These are phyloP conservation scores for Aspergillus japonicus DNA, from an alignment of 2,329 filamentous ascomycete genomes.

Conservation along the genomic window DNA sequence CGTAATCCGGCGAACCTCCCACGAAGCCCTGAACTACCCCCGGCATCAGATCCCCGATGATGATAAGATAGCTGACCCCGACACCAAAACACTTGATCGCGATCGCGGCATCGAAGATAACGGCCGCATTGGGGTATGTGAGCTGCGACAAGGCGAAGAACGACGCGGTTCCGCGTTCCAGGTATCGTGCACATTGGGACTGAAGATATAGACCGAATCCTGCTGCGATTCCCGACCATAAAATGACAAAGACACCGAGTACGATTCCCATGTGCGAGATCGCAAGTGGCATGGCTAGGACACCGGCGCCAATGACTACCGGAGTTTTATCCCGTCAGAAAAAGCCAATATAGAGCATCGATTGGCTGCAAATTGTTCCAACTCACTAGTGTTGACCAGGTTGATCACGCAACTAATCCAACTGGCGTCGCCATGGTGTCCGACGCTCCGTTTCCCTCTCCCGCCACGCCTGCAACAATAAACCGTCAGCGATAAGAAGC, in stretches of 20 bases:
- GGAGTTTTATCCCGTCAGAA: conserved; percentile 13
- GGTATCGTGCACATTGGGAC: conserved; percentile 85
- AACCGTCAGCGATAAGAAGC: conserved; percentile 9
- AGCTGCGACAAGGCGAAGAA: conserved; percentile 98
- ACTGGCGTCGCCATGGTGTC: conserved; percentile 71
- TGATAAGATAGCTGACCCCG: conserved; percentile 95
- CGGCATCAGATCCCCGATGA: conserved; percentile 97
- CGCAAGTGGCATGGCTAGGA: conserved; percentile 91
- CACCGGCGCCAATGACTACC: conserved; percentile 85
- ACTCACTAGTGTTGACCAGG: conserved; percentile 85
- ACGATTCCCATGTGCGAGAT: conserved; percentile 94
- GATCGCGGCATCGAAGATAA: conserved; percentile 93
- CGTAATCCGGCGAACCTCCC: conserved; percentile 58
- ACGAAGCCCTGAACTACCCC: conserved; percentile 84
- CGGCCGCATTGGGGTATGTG: conserved; percentile 92
- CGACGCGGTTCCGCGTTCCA: conserved; percentile 82
- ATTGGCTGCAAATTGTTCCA: neutral
- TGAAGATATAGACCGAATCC: conserved; percentile 95
- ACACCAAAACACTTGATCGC: conserved; percentile 98
- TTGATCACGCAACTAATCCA: conserved; percentile 93
- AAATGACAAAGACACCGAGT: conserved; percentile 76
- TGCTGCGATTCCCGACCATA: conserved; percentile 87
- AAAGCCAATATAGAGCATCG: neutral
- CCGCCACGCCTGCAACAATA: conserved; percentile 27
- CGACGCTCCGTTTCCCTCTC: conserved; percentile 69